Conservation (phyloP, 768 basidiomycete species). For the Phylloporus scabripes region DNA sequence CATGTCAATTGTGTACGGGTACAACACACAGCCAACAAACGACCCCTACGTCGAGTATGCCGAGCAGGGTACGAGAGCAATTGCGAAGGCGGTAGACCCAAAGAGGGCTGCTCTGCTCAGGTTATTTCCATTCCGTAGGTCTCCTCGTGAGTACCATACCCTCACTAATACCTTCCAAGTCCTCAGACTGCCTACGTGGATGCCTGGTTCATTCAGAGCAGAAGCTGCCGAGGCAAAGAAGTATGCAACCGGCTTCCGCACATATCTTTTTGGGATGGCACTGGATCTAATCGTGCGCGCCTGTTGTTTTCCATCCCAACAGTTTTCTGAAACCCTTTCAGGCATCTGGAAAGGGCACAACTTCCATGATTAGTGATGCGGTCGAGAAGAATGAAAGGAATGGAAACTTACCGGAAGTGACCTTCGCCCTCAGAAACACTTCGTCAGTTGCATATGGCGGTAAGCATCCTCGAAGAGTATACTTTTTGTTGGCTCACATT, state of each 20-base stretch:
- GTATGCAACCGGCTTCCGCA: constrained; percentile 17
- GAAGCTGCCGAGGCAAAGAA: constrained; percentile 14
- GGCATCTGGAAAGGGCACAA: constrained; percentile 12
- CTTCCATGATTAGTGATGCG: constrained; percentile 20
- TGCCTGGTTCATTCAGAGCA: constrained; percentile 21
- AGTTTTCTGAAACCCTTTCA: constrained; percentile 1
- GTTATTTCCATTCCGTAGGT: constrained; percentile 27
- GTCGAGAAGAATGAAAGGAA: constrained; percentile 17
- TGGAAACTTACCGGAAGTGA: constrained; percentile 18
- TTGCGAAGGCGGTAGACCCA: constrained; percentile 13
- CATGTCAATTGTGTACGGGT: constrained; percentile 26
- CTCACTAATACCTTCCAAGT: constrained; percentile 12
- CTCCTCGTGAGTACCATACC: neutral
- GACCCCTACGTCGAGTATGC: constrained; percentile 22
- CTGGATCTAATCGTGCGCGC: constrained; percentile 18
- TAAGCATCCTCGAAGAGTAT: neutral
- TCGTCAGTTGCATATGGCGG: constrained; percentile 23
- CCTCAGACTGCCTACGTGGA: constrained; percentile 21
- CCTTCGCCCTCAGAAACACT: constrained; percentile 16
- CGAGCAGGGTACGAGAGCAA: constrained; percentile 11
- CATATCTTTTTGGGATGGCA: constrained; percentile 20
- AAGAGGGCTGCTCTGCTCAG: constrained; percentile 20
- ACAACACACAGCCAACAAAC: constrained; percentile 14
- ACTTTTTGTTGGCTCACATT: constrained; percentile 1
- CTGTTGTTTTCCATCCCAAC: neutral